Evolutionary conservation across 805 yeast genomes (phyloP).

Genomic region (Kodamaea laetipori): DNA sequence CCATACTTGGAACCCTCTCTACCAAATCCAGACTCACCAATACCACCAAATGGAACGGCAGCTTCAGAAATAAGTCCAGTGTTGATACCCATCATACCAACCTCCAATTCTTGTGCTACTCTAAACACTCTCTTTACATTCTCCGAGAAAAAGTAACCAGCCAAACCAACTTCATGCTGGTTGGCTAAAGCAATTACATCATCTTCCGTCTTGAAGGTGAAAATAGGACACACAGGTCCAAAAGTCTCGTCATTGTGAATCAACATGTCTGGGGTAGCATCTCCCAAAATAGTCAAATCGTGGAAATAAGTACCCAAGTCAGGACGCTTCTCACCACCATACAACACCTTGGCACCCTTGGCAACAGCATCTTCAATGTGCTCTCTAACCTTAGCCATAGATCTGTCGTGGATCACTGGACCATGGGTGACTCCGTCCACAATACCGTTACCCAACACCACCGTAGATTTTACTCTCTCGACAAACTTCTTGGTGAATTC

Average conservation of each 20-base stretch:
- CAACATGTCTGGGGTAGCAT: constrained; percentile 57
- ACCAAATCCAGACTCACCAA: constrained; percentile 77
- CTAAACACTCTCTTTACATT: constrained; percentile 56
- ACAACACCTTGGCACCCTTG: constrained; percentile 63
- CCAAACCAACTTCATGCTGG: constrained; percentile 69
- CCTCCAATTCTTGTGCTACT: constrained; percentile 67
- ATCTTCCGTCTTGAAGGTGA: constrained; percentile 63
- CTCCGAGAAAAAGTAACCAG: constrained; percentile 70
- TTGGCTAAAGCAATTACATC: constrained; percentile 67
- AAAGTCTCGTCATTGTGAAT: constrained; percentile 74
- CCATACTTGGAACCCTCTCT: constrained; percentile 81
- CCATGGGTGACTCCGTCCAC: constrained; percentile 67
- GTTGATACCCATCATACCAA: constrained; percentile 83
- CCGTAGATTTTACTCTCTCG: constrained; percentile 36
- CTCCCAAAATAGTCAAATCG: constrained; percentile 66
- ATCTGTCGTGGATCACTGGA: constrained; percentile 66
- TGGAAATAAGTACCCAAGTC: constrained; percentile 66
- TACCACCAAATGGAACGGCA: constrained; percentile 75
- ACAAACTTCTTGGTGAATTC: constrained; percentile 54
- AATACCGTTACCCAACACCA: constrained; percentile 65
- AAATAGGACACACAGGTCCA: constrained; percentile 77
- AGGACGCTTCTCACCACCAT: constrained; percentile 59
- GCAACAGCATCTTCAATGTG: constrained; percentile 68
- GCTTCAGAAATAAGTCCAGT: constrained; percentile 72
- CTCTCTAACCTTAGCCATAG: constrained; percentile 58